Evolutionary conservation across 1,284 basidiomycete species (phyloP), one percentile per base, ranked within the genome.

Genomic region (Gymnopus androsaceus): DNA sequence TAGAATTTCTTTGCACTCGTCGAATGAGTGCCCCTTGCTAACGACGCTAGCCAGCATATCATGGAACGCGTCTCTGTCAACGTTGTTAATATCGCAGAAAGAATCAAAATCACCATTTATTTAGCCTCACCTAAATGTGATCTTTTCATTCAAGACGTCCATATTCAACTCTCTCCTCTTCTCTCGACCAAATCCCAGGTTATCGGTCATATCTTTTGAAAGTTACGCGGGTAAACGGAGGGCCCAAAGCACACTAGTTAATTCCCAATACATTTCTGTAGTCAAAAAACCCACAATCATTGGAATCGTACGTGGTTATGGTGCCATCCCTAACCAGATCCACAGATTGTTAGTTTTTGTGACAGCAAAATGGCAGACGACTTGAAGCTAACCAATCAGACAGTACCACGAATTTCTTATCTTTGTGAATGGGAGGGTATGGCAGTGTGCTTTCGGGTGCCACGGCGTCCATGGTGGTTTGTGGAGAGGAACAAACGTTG

Each of bases 261-360:
- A 54, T 92, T 62, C 45, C 25, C 28, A 34, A 40, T 28, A 15
- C 37, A 45, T 38, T 17, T 25, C 42, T 12, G 41, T 33, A 40
- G 46, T 25, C 37, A 23, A 52, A 55, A 52, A 38, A 72, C 87
- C 62, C 68, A 91, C 90, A 94, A 67, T 96, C 94, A 72, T 96
- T 96, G 19, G 90, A 93, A 72, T 96, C 93, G 64, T 82, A 83
- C 47, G 84, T 92, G 6, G 93, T 95, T 72, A 95, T 95, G 21
- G 92, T 96, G 65, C 93, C 94, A 75, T 95, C 94, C 93, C 88
- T 91, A 68, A 33, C 34, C 11, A 9, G n/a, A 6, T 3, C 3
- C 41, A 15, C n/a, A 19, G 8, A 36, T 1, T 28, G 19, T 31
- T 8, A 17, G 41, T 28, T 6, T n/a, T n/a, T n/a, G n/a, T n/a